These are phyloP conservation scores for Pseudozyma tsukubaensis DNA, from an alignment of 1,284 basidiomycete species.

Conservation along the genomic window DNA sequence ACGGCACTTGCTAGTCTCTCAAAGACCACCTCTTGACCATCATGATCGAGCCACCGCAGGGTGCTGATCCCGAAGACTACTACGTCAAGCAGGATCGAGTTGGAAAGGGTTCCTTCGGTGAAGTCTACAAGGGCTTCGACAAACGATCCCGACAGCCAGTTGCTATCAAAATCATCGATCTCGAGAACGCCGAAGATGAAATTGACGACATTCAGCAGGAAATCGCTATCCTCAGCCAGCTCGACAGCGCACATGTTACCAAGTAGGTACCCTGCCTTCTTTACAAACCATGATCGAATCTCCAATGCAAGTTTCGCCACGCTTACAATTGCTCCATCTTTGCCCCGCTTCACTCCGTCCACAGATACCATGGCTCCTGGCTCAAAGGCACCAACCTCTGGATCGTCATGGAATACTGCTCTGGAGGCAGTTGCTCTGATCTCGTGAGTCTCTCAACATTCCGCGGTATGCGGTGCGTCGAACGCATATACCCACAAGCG, in stretches of 20 bases:
- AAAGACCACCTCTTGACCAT: background rate
- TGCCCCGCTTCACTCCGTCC: background rate
- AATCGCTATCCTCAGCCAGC: conserved; percentile 96
- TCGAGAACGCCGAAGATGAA: conserved; percentile 98
- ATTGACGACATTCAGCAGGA: conserved; percentile 99
- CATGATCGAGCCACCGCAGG: conserved; percentile 54
- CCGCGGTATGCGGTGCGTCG: background rate
- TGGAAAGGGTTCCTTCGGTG: conserved; percentile 67
- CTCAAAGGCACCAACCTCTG: conserved; percentile 92
- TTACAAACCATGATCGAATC: background rate
- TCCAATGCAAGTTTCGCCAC: background rate
- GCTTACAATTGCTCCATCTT: background rate
- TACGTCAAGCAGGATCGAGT: conserved; percentile 97
- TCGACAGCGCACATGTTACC: conserved; percentile 94
- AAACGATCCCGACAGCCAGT: conserved; percentile 59
- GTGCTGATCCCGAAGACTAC: conserved; percentile 61
- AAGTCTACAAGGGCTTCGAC: conserved; percentile 66
- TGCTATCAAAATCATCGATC: conserved; percentile 94
- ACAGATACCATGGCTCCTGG: conserved; percentile 91
- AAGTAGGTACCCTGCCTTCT: conserved; percentile 71
- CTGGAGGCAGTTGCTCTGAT: conserved; percentile 73
- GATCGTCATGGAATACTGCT: conserved; percentile 97
- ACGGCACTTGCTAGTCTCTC: too few relatives aligned
- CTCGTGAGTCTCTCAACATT: conserved; percentile 66
- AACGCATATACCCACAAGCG: conserved; percentile 6